Percentiles rank a stretch among this genome's conserved stretches.
These are phyloP conservation scores for Vigna trinervia DNA, from an alignment of 306 rosid genomes.

Conservation along the genomic window DNA sequence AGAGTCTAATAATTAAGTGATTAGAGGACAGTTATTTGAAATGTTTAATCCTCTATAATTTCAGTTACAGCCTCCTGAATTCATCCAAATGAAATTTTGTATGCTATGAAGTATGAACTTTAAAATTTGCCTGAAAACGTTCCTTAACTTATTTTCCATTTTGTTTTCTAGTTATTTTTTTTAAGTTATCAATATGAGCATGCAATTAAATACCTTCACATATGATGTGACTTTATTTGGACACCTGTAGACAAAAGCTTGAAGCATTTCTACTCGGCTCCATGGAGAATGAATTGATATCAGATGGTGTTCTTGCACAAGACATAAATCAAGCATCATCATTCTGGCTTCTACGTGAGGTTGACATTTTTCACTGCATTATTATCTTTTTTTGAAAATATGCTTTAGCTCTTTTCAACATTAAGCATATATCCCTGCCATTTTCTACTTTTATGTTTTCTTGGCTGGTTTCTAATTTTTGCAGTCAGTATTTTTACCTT, in stretches of 20 bases:
- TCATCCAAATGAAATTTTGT: slow-evolving; percentile 37
- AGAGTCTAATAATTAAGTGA: slow-evolving; percentile 33
- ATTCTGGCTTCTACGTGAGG: slow-evolving; percentile 96
- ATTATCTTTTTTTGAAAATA: slow-evolving; percentile 22
- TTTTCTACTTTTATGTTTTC: slow-evolving; percentile 17
- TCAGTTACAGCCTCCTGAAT: slow-evolving; percentile 6
- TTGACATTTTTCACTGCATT: slow-evolving; percentile 44
- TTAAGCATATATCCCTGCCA: slow-evolving; percentile 15
- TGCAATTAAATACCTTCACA: slow-evolving; percentile 31
- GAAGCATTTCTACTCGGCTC: slow-evolving; percentile 88
- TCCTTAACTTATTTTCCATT: neutral
- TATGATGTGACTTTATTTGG: slow-evolving; percentile 41
- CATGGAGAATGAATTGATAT: slow-evolving; percentile 83
- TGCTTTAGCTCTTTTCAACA: slow-evolving; percentile 33
- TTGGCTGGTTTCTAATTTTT: slow-evolving; percentile 1
- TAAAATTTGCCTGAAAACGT: slow-evolving; percentile 12
- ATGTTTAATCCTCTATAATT: slow-evolving; percentile 13
- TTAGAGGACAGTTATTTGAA: slow-evolving; percentile 29
- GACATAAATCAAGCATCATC: slow-evolving; percentile 95
- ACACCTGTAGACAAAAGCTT: slow-evolving; percentile 82
- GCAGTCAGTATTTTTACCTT: neutral
- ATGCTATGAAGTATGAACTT: neutral
- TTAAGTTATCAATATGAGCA: slow-evolving; percentile 27
- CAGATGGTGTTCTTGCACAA: slow-evolving; percentile 93
- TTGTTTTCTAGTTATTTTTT: neutral